Evolutionary conservation across 2,329 filamentous ascomycete genomes (phyloP).

Genomic region (Aspergillus awamori): DNA sequence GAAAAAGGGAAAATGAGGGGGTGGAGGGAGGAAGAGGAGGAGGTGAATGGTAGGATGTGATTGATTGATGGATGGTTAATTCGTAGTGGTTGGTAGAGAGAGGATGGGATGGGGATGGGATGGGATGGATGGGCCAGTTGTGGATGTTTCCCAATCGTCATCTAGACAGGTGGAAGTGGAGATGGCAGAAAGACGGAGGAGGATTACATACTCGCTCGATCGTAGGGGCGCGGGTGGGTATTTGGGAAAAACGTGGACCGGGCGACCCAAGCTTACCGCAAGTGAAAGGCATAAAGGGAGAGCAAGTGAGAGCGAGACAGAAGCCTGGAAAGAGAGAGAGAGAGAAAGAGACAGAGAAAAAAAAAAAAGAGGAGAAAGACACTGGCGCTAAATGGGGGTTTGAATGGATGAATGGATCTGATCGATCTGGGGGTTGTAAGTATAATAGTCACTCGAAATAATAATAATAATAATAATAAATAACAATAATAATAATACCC

Average conservation of each 20-base stretch:
- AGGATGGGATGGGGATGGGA: background rate
- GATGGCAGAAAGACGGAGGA: constrained; percentile 27
- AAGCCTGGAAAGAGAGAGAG: no score
- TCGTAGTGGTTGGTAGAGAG: background rate
- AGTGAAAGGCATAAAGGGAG: background rate
- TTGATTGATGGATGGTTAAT: constrained; percentile 4
- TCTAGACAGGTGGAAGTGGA: constrained; percentile 32
- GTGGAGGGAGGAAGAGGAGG: constrained; percentile 3
- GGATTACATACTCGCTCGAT: constrained; percentile 16
- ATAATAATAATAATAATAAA: no score
- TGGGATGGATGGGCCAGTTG: constrained; percentile 1
- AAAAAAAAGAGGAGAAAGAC: no score
- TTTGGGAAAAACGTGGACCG: constrained; percentile 21
- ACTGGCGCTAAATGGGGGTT: background rate
- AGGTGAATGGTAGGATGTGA: background rate
- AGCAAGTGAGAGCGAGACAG: no score
- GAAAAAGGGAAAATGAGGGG: constrained; percentile 3
- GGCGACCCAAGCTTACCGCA: constrained; percentile 4
- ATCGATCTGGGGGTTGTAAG: background rate
- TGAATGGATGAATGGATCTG: background rate
- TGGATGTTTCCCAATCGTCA: constrained; percentile 32
- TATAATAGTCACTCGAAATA: no score
- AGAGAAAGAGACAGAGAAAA: background rate
- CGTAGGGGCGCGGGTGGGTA: constrained; percentile 13
- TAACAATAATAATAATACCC: no score